Evolutionary conservation across 805 yeast species (phyloP).

Genomic region (Candida sakaeoensis): DNA sequence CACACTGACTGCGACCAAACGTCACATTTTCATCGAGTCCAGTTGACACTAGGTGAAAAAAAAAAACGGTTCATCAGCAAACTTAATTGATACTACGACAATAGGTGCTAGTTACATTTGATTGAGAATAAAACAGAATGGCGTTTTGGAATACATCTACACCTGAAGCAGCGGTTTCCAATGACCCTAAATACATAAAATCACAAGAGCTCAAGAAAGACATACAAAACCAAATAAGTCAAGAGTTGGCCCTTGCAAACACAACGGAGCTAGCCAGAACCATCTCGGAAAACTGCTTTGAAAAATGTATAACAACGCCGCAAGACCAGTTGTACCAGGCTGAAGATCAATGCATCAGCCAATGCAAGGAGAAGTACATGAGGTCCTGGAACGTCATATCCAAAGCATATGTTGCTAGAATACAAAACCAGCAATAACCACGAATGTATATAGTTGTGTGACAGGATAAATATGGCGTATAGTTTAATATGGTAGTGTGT

Average conservation of each 20-base stretch:
- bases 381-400: conserved; percentile 86
- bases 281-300: conserved; percentile 83
- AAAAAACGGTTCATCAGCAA: too few relatives aligned
- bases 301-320: conserved; percentile 68
- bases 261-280: conserved; percentile 85
- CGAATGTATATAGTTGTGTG: background rate
- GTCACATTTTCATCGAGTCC: too few relatives aligned
- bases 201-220: conserved; percentile 53
- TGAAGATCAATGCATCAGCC: conserved; percentile 67
- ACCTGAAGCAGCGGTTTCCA: conserved; percentile 10
- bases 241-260: conserved; percentile 86
- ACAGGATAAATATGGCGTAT: too few relatives aligned
- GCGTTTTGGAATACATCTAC: conserved; percentile 23
- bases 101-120: too few relatives aligned
- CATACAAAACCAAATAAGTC: conserved; percentile 66
- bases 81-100: too few relatives aligned
- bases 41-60: too few relatives aligned
- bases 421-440: conserved; percentile 42
- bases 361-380: conserved; percentile 85
- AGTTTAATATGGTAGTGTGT: conserved; percentile 1
- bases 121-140: too few relatives aligned
- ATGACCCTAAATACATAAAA: conserved; percentile 11
- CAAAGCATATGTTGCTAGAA: conserved; percentile 69
- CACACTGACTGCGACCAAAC: too few relatives aligned
- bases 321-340: conserved; percentile 42